phyloP scores from a whole-genome alignment of 257 asterid genomes.

The Solanum infundibuliforme region DNA sequence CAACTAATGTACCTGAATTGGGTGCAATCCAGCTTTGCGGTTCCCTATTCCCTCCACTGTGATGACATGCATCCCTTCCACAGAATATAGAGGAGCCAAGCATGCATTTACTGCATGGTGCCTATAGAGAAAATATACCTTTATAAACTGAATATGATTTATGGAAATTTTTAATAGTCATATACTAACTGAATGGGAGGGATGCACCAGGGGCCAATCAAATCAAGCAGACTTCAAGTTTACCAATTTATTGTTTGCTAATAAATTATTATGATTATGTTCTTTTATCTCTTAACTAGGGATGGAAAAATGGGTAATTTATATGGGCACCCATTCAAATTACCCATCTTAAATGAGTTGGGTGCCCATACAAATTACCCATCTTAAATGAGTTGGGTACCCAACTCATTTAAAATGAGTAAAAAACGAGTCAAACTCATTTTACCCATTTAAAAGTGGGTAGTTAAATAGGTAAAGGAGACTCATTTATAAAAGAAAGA shows the following conservation, averaged over 20 bases:
- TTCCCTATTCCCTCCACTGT: slow-evolving; percentile 94
- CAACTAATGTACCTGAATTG: slow-evolving; percentile 56
- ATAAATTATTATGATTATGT: background rate
- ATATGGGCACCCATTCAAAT: too few relatives aligned
- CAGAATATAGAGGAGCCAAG: slow-evolving; percentile 92
- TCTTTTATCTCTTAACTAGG: background rate
- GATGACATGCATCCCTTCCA: slow-evolving; percentile 96
- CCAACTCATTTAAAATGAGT: too few relatives aligned
- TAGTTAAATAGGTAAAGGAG: too few relatives aligned
- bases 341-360: too few relatives aligned
- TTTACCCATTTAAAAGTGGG: too few relatives aligned
- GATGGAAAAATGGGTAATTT: too few relatives aligned
- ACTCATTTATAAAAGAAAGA: too few relatives aligned
- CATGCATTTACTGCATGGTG: slow-evolving; percentile 85
- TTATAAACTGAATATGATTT: background rate
- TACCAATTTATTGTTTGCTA: background rate
- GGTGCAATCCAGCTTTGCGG: slow-evolving; percentile 74
- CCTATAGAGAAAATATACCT: slow-evolving; percentile 28
- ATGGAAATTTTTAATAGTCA: background rate
- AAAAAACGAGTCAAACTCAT: too few relatives aligned
- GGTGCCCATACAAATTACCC: too few relatives aligned
- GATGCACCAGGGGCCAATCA: background rate
- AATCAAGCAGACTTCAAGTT: background rate
- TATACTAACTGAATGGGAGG: background rate
- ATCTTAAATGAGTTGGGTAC: too few relatives aligned